Evolutionary conservation across 768 basidiomycete species (phyloP), one percentile per base, ranked within the genome.

Genomic region (Macrolepiota fuliginosa): DNA sequence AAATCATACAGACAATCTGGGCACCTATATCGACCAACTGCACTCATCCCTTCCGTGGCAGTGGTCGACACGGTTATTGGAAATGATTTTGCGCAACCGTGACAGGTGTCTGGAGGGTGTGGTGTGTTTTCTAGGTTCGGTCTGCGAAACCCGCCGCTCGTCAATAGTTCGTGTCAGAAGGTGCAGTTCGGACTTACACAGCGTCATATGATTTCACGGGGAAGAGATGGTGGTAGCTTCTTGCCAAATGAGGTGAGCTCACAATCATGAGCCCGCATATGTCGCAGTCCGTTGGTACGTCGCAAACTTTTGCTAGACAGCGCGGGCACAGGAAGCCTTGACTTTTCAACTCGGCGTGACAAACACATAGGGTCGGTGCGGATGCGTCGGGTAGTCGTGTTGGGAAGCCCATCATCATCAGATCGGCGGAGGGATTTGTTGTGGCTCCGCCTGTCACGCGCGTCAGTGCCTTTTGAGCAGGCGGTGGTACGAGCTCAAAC

Each of bases 351-450:
- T 93, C 86, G 13, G 92, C 92, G 73, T 99, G 97, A 70, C 97
- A 99, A 6, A 88, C 92, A 69, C 97, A 99, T 19, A 98, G 79
- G 57, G 90, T 89, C 7, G 89, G 88, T 36, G 88, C 88, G 3
- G 89, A 91, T 10, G 86, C 86, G 66, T 92, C 90, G 0, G 96
- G 92, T 5, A 97, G 80, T 17, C 95, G 87, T 15, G 91, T 94
- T 1, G 97, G 97, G 74, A 99, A 99, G 9, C 97, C 97, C 94
- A 99, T 98, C 84, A 97, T 91, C 91, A 99, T 97, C 56, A 99
- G 79, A 75, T 98, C 96, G 0, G 92, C 89, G 0, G 89, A 84
- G 22, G 84, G 83, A 64, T 88, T 90, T 11, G 78, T 73, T 4
- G 80, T 75, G 5, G 67, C 62, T 53, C 77, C 78, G 0, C 80